Base-by-base conservation (phyloP, 2,329 filamentous ascomycete species). In the Scortechinia acanthostroma region DNA sequence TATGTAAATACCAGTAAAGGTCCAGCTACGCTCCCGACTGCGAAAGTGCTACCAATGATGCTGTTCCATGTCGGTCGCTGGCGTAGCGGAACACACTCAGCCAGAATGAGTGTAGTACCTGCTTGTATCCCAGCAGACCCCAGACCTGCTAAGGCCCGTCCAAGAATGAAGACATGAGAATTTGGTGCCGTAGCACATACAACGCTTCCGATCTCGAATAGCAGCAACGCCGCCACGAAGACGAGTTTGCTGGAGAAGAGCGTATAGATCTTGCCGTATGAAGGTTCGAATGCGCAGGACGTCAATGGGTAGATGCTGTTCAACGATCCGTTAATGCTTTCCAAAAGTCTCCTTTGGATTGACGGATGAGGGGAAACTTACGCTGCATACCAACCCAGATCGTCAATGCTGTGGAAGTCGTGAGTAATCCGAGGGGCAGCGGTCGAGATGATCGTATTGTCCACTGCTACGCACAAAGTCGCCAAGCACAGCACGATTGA, bases 61-160 rank as follows among this genome's bases (percentile, higher is more conserved):
- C 25, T 30, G 25, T 30, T 30, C 25, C 25, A 30, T 30, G 25
- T 30, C n/a, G 25, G 25, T 30, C 25, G 25, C 25, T 30, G 25
- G 25, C 25, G n/a, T 30, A 30, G 25, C 25, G 25, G 25, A 10
- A 30, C 25, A 30, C 25, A 10, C 25, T 30, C 25, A 10, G 25
- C 25, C 10, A 30, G 25, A 30, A 30, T 30, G 25, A 30, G 25
- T 10, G 25, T 30, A n/a, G 25, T 30, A 10, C 49, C 50, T 16
- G 45, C 47, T 14, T 48, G 33, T 22, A 51, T 49, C 3, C 52
- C 53, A 22, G 53, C 48, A 17, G 45, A 44, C 3, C 53, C 54
- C 13, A 45, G 40, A 6, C 54, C 53, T 2, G 53, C 51, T 10
- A 56, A 47, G n/a, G 53, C 54, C 10, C 54, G 43, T 2, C 53